A percentile compares a stretch with the other conserved stretches of the same genome.
phyloP scores from a whole-genome alignment of 2,329 filamentous ascomycete genomes.

The Drechslera avenae region DNA sequence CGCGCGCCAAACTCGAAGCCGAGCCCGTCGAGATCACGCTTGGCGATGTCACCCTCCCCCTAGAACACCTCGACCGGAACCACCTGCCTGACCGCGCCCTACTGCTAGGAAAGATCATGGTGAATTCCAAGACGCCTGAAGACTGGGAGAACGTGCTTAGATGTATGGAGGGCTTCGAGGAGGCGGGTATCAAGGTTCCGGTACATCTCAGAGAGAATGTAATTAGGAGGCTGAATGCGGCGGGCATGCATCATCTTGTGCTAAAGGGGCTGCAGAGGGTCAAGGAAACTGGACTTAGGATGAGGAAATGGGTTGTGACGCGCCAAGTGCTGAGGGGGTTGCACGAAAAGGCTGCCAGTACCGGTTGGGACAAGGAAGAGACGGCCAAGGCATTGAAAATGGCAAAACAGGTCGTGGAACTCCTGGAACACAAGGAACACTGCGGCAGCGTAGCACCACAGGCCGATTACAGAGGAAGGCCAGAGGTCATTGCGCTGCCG shows the following conservation, averaged over 20 bases:
- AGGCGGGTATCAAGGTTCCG: constrained; percentile 29
- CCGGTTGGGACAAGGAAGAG: constrained; percentile 46
- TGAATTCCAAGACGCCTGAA: constrained; percentile 25
- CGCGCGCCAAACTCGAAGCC: constrained; percentile 49
- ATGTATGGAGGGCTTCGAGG: constrained; percentile 38
- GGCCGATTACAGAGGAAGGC: constrained; percentile 34
- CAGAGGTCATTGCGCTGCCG: constrained; percentile 50
- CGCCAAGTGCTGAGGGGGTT: constrained; percentile 44
- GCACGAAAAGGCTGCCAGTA: constrained; percentile 39
- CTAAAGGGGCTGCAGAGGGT: constrained; percentile 38
- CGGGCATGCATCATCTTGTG: constrained; percentile 35
- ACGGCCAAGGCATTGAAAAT: constrained; percentile 47
- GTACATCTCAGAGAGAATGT: constrained; percentile 21
- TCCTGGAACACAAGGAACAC: constrained; percentile 52
- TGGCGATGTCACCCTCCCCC: constrained; percentile 45
- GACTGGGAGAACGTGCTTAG: constrained; percentile 46
- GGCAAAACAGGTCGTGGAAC: constrained; percentile 47
- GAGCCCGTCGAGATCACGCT: constrained; percentile 52
- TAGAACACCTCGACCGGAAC: constrained; percentile 40
- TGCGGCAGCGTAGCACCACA: constrained; percentile 22
- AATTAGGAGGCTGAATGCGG: constrained; percentile 24
- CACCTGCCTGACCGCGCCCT: constrained; percentile 19
- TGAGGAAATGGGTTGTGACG: constrained; percentile 34
- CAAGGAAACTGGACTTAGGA: constrained; percentile 30
- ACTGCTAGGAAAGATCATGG: constrained; percentile 21